phyloP scores from a whole-genome alignment of 2,329 filamentous ascomycete genomes.

The Xylaria sp. region DNA sequence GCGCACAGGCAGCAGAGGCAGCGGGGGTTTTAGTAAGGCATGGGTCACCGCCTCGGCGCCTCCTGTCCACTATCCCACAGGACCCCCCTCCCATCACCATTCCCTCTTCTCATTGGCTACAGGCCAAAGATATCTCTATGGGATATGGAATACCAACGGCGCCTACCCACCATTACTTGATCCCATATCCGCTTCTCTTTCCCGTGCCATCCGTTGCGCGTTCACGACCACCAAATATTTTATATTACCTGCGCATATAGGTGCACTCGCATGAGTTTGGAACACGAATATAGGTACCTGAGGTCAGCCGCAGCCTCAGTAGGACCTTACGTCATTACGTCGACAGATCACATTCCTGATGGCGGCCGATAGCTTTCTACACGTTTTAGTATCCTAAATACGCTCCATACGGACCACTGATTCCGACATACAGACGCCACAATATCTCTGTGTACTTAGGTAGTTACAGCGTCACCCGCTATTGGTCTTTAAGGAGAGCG shows the following conservation, averaged over 20 bases:
- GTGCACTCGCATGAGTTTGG: neutral
- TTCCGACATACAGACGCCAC: too few relatives aligned
- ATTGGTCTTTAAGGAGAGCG: too few relatives aligned
- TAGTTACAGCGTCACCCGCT: too few relatives aligned
- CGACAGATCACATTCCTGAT: too few relatives aligned
- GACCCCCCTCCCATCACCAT: neutral
- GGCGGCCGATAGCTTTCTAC: too few relatives aligned
- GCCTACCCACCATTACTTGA: neutral
- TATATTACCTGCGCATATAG: neutral
- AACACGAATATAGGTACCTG: too few relatives aligned
- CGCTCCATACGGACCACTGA: too few relatives aligned
- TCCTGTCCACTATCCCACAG: neutral
- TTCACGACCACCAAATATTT: neutral
- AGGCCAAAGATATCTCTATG: neutral
- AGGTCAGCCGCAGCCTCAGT: too few relatives aligned
- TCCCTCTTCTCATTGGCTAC: neutral
- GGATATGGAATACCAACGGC: neutral
- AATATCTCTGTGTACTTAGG: too few relatives aligned
- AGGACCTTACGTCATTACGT: too few relatives aligned
- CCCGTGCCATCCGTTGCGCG: neutral
- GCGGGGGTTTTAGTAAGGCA: conserved; percentile 6
- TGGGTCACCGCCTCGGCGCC: neutral
- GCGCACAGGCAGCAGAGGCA: neutral
- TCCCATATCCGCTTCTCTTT: neutral
- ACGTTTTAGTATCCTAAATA: too few relatives aligned